These are phyloP conservation scores for Tolypocladium guangdongense DNA, from an alignment of 2,329 filamentous ascomycete genomes.

Conservation along the genomic window DNA sequence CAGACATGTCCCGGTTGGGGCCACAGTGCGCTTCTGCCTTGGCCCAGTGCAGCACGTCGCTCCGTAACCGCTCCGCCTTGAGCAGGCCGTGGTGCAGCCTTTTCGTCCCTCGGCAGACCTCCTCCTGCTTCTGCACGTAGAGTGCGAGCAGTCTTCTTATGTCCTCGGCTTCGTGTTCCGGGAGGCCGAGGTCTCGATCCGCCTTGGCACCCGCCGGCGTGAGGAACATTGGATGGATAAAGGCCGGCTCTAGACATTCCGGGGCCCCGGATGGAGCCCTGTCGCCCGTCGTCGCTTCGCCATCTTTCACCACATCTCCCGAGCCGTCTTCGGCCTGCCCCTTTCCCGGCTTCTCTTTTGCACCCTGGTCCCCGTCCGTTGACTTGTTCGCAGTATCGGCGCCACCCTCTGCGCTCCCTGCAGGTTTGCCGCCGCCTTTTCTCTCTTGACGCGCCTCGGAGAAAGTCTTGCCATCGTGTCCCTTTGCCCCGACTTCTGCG, in stretches of 20 bases:
- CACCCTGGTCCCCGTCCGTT: not conserved
- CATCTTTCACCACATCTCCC: conserved; percentile 6
- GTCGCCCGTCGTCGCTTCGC: conserved; percentile 8
- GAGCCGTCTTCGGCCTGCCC: not conserved
- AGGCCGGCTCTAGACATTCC: conserved; percentile 28
- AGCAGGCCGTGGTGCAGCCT: conserved; percentile 61
- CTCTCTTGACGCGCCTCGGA: not conserved
- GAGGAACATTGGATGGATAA: conserved; percentile 65
- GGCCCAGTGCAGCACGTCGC: conserved; percentile 61
- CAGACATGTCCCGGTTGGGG: conserved; percentile 62
- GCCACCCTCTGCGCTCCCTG: not conserved
- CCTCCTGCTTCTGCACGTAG: conserved; percentile 79
- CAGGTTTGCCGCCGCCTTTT: not conserved
- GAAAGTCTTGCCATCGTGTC: not conserved
- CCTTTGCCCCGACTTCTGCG: conserved; percentile 4
- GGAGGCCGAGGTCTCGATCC: conserved; percentile 62
- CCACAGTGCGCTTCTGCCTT: conserved; percentile 67
- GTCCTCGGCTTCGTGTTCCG: conserved; percentile 65
- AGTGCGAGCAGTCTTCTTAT: conserved; percentile 61
- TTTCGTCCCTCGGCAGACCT: conserved; percentile 61
- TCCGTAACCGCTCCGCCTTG: conserved; percentile 60
- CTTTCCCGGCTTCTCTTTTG: not conserved
- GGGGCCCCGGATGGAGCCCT: conserved; percentile 5
- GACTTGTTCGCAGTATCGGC: not conserved
- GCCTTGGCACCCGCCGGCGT: conserved; percentile 50